Conservation (phyloP, 345 rosid genomes). For the Zanthoxylum bungeanum region DNA sequence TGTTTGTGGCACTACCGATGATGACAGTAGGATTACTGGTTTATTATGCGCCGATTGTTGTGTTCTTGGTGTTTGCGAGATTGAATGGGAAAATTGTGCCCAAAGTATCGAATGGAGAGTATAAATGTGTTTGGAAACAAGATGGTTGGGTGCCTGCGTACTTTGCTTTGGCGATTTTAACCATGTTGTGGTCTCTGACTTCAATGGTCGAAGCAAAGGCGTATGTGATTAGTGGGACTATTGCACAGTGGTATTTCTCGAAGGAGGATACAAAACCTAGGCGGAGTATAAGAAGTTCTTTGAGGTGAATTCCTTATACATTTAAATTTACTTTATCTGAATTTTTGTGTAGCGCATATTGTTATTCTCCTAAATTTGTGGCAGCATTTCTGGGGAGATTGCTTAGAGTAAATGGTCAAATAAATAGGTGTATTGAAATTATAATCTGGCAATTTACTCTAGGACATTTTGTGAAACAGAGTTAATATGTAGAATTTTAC, state of each 20-base stretch:
- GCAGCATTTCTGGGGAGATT: not conserved
- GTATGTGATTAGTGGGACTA: slow-evolving; percentile 80
- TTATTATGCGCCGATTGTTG: slow-evolving; percentile 69
- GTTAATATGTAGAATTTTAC: not conserved
- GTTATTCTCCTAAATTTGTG: not conserved
- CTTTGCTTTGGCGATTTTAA: slow-evolving; percentile 67
- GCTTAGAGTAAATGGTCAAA: not conserved
- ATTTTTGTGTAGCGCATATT: not conserved
- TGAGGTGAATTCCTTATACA: slow-evolving; percentile 50
- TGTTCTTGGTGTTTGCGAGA: slow-evolving; percentile 75
- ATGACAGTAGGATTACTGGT: slow-evolving; percentile 52
- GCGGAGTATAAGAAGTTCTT: slow-evolving; percentile 64
- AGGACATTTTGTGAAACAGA: not conserved
- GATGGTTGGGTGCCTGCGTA: slow-evolving; percentile 95
- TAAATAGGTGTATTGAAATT: not conserved
- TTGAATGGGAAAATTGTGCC: slow-evolving; percentile 72
- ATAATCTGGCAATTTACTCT: not conserved
- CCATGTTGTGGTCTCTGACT: slow-evolving; percentile 91
- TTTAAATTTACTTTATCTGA: not conserved
- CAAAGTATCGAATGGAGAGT: slow-evolving; percentile 46
- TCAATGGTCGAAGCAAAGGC: slow-evolving; percentile 75
- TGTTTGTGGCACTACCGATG: slow-evolving; percentile 63
- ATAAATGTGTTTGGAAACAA: slow-evolving; percentile 76
- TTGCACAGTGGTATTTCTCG: slow-evolving; percentile 87
- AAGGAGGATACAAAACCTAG: slow-evolving; percentile 67